Evolutionary conservation across 1,284 basidiomycete genomes (phyloP), one percentile per base, ranked within the genome.

Genomic region (Trametes polyzona): DNA sequence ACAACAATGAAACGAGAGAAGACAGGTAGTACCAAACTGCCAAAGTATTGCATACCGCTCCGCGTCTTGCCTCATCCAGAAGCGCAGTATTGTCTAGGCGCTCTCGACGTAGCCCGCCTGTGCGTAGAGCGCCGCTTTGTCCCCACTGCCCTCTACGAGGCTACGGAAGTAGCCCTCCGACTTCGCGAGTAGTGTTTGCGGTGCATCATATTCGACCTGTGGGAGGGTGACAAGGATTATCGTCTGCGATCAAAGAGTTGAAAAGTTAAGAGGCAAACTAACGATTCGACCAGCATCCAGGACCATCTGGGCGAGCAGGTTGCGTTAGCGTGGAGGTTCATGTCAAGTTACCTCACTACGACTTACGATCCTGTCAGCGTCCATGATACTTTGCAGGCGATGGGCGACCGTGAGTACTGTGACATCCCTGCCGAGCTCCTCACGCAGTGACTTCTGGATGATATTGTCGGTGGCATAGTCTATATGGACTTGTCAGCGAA

Each of bases 371-470:
- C 69, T 73, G 62, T 73, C 74, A 0, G 83, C 79, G 58, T 87
- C 85, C 75, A 86, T 86, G 58, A 88, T 83, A 2, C 84, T 88
- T 63, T 87, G 85, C n/a, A 88, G 70, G 32, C 86, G 79, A 68
- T 88, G 87, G 4, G 87, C 87, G 29, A 88, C 74, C 12, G 83
- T 87, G 43, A 88, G 76, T 2, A 88, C 67, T 0, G 84, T 87
- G 3, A 81, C 80, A 55, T 81, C 82, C 6, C 73, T 66, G 9
- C 70, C 74, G 26, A 87, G 74, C 60, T 83, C 79, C 47, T 74
- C 75, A 7, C 83, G 75, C 33, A 86, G 71, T 2, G 82, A 81
- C 1, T 72, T 71, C 71, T 86, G 66, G 19, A 67, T 67, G 33
- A 65, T 46, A 0, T 53, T 44, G 23, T 67, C 66, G 2, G 64